phyloP scores from a whole-genome alignment of 1,284 basidiomycete genomes.

The Pseudozyma pruni region DNA sequence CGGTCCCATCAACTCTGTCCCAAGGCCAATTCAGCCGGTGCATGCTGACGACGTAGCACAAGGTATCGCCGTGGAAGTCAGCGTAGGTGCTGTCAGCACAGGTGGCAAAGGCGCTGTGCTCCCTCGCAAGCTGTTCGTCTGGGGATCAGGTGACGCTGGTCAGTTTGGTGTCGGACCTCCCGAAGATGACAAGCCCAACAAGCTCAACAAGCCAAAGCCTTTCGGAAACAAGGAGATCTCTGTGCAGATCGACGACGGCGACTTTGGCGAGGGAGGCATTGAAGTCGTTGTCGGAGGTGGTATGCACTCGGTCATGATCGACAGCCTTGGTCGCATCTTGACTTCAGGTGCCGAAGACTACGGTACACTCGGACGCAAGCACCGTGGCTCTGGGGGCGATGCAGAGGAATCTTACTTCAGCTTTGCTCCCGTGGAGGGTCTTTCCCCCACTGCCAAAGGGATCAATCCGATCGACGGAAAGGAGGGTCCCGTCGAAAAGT shows the following conservation, averaged over 20 bases:
- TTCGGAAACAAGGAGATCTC: slow-evolving; percentile 58
- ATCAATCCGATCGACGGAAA: slow-evolving; percentile 73
- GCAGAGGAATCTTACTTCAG: slow-evolving; percentile 81
- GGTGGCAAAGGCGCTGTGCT: slow-evolving; percentile 42
- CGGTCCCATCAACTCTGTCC: slow-evolving; percentile 50
- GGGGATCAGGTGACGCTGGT: slow-evolving; percentile 66
- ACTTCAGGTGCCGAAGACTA: slow-evolving; percentile 92
- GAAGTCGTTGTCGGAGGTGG: slow-evolving; percentile 62
- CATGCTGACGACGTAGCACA: slow-evolving; percentile 28
- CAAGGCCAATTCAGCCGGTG: slow-evolving; percentile 33
- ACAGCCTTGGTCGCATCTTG: slow-evolving; percentile 57
- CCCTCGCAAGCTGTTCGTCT: slow-evolving; percentile 64
- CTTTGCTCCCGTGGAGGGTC: slow-evolving; percentile 78
- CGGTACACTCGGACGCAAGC: slow-evolving; percentile 79
- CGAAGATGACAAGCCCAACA: slow-evolving; percentile 63
- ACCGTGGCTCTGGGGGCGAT: slow-evolving; percentile 75
- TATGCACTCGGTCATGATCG: slow-evolving; percentile 65
- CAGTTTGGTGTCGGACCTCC: slow-evolving; percentile 65
- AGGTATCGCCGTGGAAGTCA: slow-evolving; percentile 40
- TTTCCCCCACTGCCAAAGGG: slow-evolving; percentile 67
- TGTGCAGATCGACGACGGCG: slow-evolving; percentile 53
- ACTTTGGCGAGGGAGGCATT: slow-evolving; percentile 57
- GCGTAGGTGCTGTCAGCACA: slow-evolving; percentile 12
- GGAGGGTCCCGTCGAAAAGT: slow-evolving; percentile 75
- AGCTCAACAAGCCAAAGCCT: slow-evolving; percentile 61